Conservation (phyloP, 2,329 filamentous ascomycete species). For the Kalaharituber pfeilii region DNA sequence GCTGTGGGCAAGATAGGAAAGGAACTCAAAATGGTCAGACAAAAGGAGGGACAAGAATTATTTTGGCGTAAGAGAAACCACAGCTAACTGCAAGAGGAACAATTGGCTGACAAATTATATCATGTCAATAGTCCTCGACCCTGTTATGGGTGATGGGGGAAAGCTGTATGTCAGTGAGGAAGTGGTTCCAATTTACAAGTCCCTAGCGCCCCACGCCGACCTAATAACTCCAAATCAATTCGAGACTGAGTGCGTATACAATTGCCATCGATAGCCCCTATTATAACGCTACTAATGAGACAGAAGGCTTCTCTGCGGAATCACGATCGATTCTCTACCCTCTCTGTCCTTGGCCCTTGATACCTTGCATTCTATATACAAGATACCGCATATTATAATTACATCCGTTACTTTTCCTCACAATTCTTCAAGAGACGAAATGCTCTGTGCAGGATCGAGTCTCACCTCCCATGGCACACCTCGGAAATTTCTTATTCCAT, state of each 20-base stretch:
- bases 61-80: too few species aligned
- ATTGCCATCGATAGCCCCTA: too few species aligned
- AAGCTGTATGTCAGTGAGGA: slow-evolving; percentile 79
- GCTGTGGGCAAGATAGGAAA: slow-evolving; percentile 69
- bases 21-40: slow-evolving; percentile 53
- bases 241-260: slow-evolving; percentile 89
- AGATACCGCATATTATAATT: slow-evolving; percentile 75
- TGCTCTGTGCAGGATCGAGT: slow-evolving; percentile 60
- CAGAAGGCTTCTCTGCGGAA: slow-evolving; percentile 69
- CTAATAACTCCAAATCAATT: slow-evolving; percentile 93
- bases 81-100: too few species aligned
- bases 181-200: slow-evolving; percentile 79
- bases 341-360: slow-evolving; percentile 59
- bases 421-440: slow-evolving; percentile 29
- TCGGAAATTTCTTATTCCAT: slow-evolving; percentile 74
- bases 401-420: slow-evolving; percentile 63
- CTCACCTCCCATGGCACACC: slow-evolving; percentile 46
- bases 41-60: slow-evolving; percentile 39
- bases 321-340: slow-evolving; percentile 58
- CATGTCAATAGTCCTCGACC: slow-evolving; percentile 89
- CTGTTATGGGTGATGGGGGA: slow-evolving; percentile 96
- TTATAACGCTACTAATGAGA: too few species aligned
- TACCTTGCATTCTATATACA: slow-evolving; percentile 56
- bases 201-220: slow-evolving; percentile 62
- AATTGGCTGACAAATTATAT: too few species aligned